Evolutionary conservation across 2,329 filamentous ascomycete genomes (phyloP).

Genomic region (Cordyceps javanica): DNA sequence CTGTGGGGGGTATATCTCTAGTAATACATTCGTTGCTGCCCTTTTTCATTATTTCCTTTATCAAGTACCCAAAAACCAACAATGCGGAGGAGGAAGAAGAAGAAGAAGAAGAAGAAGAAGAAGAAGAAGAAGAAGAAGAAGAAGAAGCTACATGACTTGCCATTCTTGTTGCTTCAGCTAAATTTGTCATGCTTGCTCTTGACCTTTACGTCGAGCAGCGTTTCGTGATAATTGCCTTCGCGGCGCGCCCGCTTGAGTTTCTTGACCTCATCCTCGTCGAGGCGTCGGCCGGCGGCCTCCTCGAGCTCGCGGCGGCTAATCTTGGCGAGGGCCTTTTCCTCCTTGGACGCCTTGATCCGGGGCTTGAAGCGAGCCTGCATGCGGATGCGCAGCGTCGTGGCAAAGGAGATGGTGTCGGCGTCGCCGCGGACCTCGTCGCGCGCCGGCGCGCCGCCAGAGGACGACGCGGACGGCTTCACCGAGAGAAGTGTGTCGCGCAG

Average conservation of each 20-base stretch:
- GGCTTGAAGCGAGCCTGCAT: slow-evolving; percentile 98
- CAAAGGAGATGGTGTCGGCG: slow-evolving; percentile 58
- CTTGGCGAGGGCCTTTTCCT: slow-evolving; percentile 77
- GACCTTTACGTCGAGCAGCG: slow-evolving; percentile 76
- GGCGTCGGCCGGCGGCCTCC: slow-evolving; percentile 64
- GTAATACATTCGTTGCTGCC: neutral
- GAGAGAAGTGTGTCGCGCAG: slow-evolving; percentile 64
- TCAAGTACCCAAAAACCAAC: neutral
- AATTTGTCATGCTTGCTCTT: slow-evolving; percentile 93
- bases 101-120: too few relatives aligned
- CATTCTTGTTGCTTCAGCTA: slow-evolving; percentile 21
- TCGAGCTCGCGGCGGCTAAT: slow-evolving; percentile 83
- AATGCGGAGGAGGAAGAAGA: neutral
- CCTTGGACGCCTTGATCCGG: slow-evolving; percentile 68
- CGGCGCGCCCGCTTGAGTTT: slow-evolving; percentile 73
- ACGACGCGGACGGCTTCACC: slow-evolving; percentile 47
- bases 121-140: too few relatives aligned
- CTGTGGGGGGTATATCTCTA: slow-evolving; percentile 6
- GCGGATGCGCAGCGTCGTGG: slow-evolving; percentile 70
- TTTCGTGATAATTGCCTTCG: slow-evolving; percentile 87
- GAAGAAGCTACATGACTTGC: too few relatives aligned
- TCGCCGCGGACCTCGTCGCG: slow-evolving; percentile 69
- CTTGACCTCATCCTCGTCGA: slow-evolving; percentile 83
- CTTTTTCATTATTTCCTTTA: neutral
- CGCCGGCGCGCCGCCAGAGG: slow-evolving; percentile 38